Evolutionary conservation across 306 rosid genomes (phyloP).

Genomic region (Quercus variabilis): DNA sequence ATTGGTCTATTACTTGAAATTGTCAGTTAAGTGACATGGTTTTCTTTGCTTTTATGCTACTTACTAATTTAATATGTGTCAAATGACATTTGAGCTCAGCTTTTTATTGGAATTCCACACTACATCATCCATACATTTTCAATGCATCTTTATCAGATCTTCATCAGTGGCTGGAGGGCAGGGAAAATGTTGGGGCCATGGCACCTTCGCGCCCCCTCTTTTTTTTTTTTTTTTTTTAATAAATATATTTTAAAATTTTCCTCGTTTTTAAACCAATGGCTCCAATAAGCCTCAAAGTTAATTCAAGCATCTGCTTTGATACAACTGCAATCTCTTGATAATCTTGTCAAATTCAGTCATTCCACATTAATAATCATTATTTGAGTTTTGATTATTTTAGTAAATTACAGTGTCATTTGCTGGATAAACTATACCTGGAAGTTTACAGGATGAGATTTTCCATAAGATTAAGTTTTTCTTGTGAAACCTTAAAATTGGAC

Average conservation of each 20-base stretch:
- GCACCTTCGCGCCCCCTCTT: neutral
- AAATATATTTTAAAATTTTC: too few relatives aligned
- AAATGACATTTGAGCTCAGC: neutral
- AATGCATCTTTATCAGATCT: neutral
- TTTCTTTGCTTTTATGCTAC: neutral
- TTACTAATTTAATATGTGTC: neutral
- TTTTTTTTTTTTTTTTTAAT: too few relatives aligned
- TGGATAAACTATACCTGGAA: neutral
- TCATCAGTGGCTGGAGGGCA: neutral
- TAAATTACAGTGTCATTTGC: neutral
- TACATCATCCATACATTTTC: neutral
- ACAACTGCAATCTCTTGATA: neutral
- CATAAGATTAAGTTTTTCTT: too few relatives aligned
- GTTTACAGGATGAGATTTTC: too few relatives aligned
- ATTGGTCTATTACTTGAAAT: slow-evolving; percentile 1
- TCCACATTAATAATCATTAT: neutral
- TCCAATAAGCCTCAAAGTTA: neutral
- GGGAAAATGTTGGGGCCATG: neutral
- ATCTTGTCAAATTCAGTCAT: neutral
- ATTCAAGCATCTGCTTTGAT: neutral
- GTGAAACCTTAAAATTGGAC: too few relatives aligned
- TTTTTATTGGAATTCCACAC: neutral
- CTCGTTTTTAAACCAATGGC: neutral
- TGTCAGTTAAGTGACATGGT: neutral
- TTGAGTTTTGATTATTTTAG: neutral